Base-by-base conservation (phyloP, 2,329 filamentous ascomycete species). In the Apiospora aurea region DNA sequence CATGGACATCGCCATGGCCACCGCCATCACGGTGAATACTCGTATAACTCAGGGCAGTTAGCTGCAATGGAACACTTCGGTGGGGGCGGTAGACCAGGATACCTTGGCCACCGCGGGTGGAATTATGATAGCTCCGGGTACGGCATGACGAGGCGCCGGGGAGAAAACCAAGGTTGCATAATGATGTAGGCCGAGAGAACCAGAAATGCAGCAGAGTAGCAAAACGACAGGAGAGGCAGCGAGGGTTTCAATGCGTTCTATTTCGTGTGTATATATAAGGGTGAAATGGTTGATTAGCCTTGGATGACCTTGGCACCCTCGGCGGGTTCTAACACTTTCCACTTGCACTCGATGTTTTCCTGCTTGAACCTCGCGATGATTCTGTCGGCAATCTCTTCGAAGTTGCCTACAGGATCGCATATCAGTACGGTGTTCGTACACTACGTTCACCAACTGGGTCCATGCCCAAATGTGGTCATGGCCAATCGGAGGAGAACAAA, bases 261-360 rank as follows among this genome's bases (percentile, higher is more conserved):
- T 64, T 64, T 38, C 26, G 29, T 38, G 18, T 41, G n/a, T 41
- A 14, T 26, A 21, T 38, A 38, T 38, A 53, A 34, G 8, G 13
- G 34, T 14, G 10, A 1, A n/a, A 41, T 41, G 18, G 10, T n/a
- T 44, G n/a, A 29, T 13, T 57, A 51, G 34, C 61, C 70, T 70
- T 71, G 74, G 71, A 77, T 77, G 24, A 80, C 77, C 68, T 74
- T 80, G 41, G 79, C 89, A 7, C 93, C 95, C 78, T 96, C 91
- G 0, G 96, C 96, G 11, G 95, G 95, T 83, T 97, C 93, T 61
- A 99, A 86, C 53, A 98, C 83, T 82, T 93, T 93, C 95, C 95
- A 98, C 75, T 91, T 86, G 83, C 95, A 98, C 41, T 88, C 87
- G 77, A 98, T 94, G 75, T 89, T 86, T 81, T 94, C 89, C 78